A percentile compares a stretch with the other conserved stretches of the same genome.
These are phyloP conservation scores for Trichoderma parareesei DNA, from an alignment of 495 filamentous ascomycete genomes.

Conservation along the genomic window DNA sequence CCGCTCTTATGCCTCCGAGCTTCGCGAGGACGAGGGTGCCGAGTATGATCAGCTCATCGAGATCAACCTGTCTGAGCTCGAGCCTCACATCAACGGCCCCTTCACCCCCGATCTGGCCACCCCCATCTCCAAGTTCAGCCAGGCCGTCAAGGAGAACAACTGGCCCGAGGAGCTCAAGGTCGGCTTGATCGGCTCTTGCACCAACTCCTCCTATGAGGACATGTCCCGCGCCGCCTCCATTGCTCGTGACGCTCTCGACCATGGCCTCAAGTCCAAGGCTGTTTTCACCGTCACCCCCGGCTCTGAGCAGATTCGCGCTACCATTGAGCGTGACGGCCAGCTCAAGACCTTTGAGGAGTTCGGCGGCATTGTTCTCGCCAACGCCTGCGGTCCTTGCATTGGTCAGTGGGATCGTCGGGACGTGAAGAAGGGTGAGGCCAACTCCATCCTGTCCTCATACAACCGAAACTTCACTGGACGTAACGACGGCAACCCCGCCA, in stretches of 20 bases:
- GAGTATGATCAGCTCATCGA: slow-evolving; percentile 96
- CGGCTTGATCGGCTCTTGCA: slow-evolving; percentile 95
- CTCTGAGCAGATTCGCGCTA: slow-evolving; percentile 96
- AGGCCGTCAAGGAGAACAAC: slow-evolving; percentile 85
- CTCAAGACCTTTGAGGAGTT: slow-evolving; percentile 96
- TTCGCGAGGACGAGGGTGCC: slow-evolving; percentile 84
- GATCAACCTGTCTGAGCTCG: slow-evolving; percentile 88
- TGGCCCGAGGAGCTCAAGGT: slow-evolving; percentile 98
- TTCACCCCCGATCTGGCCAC: slow-evolving; percentile 99
- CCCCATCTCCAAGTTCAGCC: slow-evolving; percentile 94
- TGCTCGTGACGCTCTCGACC: slow-evolving; percentile 85
- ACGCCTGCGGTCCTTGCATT: slow-evolving; percentile 78
- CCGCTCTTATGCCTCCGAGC: slow-evolving; percentile 73
- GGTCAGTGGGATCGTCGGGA: slow-evolving; percentile 92
- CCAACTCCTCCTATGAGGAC: slow-evolving; percentile 99
- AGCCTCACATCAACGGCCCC: slow-evolving; percentile 97
- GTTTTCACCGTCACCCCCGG: slow-evolving; percentile 93
- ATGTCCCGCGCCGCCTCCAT: slow-evolving; percentile 95
- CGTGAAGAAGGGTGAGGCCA: slow-evolving; percentile 93
- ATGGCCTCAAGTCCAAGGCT: slow-evolving; percentile 90
- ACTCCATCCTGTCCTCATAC: slow-evolving; percentile 94
- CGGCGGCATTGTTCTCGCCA: slow-evolving; percentile 91
- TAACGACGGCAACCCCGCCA: slow-evolving; percentile 98
- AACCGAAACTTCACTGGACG: slow-evolving; percentile 99
- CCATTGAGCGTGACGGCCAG: slow-evolving; percentile 91